Percentiles rank a stretch among this genome's conserved stretches.
These are phyloP conservation scores for Brassica juncea DNA, from an alignment of 345 rosid species.

Conservation along the genomic window DNA sequence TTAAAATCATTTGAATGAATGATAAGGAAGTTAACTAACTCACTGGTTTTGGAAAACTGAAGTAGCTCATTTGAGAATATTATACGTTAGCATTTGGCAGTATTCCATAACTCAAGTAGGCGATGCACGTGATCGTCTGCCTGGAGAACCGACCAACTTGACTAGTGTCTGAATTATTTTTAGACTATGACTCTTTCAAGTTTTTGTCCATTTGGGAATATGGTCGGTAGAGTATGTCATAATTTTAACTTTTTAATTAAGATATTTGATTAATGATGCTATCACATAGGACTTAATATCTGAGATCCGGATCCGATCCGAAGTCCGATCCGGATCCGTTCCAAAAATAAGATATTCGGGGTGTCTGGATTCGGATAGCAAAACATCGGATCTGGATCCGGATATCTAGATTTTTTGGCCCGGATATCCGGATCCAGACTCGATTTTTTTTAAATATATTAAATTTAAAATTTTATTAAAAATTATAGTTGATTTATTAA, in stretches of 20 bases:
- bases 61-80: slow-evolving; percentile 12
- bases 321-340: too few relatives aligned
- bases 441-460: too few relatives aligned
- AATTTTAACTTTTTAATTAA: not conserved
- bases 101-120: slow-evolving; percentile 21
- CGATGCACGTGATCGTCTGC: slow-evolving; percentile 38
- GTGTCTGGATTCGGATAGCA: too few relatives aligned
- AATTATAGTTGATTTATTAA: too few relatives aligned
- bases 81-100: slow-evolving; percentile 19
- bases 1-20: not conserved
- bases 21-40: not conserved
- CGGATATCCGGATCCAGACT: too few relatives aligned
- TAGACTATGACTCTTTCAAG: not conserved
- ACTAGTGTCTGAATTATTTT: slow-evolving; percentile 32
- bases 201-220: slow-evolving; percentile 22
- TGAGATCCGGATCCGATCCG: too few relatives aligned
- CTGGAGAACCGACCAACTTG: slow-evolving; percentile 37
- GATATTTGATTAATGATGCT: not conserved
- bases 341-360: too few relatives aligned
- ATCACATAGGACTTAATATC: too few relatives aligned
- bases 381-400: too few relatives aligned
- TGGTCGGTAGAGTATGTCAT: slow-evolving; percentile 17
- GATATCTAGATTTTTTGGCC: too few relatives aligned
- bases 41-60: not conserved
- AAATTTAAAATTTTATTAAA: too few relatives aligned